A percentile compares a stretch with the other conserved stretches of the same genome.
These are phyloP conservation scores for Phaeosphaeriaceae sp. DNA, from an alignment of 2,329 filamentous ascomycete genomes.

Conservation along the genomic window DNA sequence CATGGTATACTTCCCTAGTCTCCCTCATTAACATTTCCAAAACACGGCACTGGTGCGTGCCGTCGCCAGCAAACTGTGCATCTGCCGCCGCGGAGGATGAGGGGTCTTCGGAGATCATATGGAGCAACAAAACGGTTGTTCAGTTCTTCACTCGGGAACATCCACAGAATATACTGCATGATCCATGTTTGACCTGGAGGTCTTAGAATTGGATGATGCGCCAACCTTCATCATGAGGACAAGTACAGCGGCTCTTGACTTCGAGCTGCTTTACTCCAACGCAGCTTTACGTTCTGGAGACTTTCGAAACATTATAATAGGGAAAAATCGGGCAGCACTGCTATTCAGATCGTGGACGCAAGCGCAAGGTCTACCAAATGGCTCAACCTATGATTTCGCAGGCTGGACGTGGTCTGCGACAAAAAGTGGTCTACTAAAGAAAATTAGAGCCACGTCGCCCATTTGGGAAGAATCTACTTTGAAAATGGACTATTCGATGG, in stretches of 20 bases:
- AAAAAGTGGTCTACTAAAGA: constrained; percentile 19
- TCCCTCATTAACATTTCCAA: too few relatives aligned
- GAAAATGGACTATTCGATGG: not conserved
- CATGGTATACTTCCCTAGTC: too few relatives aligned
- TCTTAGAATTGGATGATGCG: constrained; percentile 26
- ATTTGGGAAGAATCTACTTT: not conserved
- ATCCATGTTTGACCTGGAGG: constrained; percentile 26
- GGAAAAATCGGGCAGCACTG: constrained; percentile 15
- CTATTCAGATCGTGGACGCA: constrained; percentile 39
- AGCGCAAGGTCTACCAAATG: constrained; percentile 20
- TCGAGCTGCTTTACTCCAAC: constrained; percentile 32
- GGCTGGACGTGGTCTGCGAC: constrained; percentile 27
- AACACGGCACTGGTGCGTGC: too few relatives aligned
- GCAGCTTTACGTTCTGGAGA: constrained; percentile 22
- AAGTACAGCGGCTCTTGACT: constrained; percentile 11
- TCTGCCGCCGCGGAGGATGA: too few relatives aligned
- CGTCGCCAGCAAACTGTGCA: too few relatives aligned
- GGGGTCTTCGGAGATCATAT: too few relatives aligned
- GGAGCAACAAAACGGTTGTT: too few relatives aligned
- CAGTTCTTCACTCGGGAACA: not conserved
- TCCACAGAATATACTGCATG: not conserved
- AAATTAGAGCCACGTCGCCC: constrained; percentile 16
- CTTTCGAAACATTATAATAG: constrained; percentile 14
- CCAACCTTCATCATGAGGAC: constrained; percentile 34
- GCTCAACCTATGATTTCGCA: constrained; percentile 20